phyloP scores from a whole-genome alignment of 2,329 filamentous ascomycete genomes.

The Alternaria conjuncta region DNA sequence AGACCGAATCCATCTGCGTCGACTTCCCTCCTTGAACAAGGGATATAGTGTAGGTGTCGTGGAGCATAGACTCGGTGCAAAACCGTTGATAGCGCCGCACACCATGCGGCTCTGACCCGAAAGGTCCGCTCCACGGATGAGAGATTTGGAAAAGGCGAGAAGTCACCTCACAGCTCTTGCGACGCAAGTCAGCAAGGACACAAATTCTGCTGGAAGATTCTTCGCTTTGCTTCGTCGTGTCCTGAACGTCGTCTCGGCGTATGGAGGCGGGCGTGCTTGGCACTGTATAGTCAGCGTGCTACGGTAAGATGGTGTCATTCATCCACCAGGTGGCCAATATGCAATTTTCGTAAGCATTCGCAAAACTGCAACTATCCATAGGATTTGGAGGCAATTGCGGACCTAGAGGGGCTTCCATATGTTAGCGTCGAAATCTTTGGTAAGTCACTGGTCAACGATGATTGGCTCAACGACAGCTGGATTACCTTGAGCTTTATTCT shows the following conservation, averaged over 20 bases:
- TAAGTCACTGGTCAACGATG: background rate
- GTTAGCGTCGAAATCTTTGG: background rate
- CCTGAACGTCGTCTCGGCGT: background rate
- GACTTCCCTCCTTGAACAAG: background rate
- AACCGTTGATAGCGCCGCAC: background rate
- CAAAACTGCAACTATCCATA: background rate
- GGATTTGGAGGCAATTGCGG: background rate
- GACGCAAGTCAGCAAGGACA: background rate
- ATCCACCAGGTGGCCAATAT: no score
- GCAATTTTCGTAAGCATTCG: background rate
- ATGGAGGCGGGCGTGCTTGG: background rate
- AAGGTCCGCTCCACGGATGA: no score
- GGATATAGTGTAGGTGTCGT: background rate
- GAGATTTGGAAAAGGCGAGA: no score
- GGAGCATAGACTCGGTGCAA: background rate
- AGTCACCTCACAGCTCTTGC: no score
- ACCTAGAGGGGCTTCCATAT: background rate
- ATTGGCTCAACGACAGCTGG: background rate
- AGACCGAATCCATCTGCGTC: background rate
- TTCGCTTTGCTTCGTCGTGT: background rate
- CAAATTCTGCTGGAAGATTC: background rate
- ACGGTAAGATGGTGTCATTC: background rate
- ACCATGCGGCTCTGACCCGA: background rate
- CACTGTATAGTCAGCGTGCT: background rate
- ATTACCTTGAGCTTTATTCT: no score